These are phyloP conservation scores for Leccinellum luteum DNA, from an alignment of 768 basidiomycete genomes.

Conservation along the genomic window DNA sequence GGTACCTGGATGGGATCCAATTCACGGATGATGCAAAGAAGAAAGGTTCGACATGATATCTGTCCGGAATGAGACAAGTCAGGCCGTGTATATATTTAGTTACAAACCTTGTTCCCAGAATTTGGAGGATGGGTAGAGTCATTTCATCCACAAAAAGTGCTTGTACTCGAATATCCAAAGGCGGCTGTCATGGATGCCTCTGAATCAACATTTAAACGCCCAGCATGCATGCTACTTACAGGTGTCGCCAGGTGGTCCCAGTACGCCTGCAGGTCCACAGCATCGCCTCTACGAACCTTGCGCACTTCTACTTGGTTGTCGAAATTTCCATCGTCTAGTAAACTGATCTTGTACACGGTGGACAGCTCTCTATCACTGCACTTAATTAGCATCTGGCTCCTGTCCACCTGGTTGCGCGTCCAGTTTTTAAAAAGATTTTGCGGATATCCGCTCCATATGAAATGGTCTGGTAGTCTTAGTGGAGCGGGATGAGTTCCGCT, in stretches of 20 bases:
- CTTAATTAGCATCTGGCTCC: conserved; percentile 33
- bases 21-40: conserved; percentile 43
- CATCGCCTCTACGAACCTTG: conserved; percentile 14
- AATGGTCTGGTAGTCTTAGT: background rate
- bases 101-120: conserved; percentile 39
- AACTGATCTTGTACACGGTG: conserved; percentile 16
- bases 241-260: conserved; percentile 26
- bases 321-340: conserved; percentile 19
- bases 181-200: conserved; percentile 18
- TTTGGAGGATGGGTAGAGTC: conserved; percentile 34
- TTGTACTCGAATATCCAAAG: conserved; percentile 29
- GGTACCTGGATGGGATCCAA: conserved; percentile 42
- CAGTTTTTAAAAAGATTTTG: conserved; percentile 53
- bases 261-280: conserved; percentile 15
- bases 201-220: background rate
- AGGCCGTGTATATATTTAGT: too few species aligned
- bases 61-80: conserved; percentile 14
- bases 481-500: background rate
- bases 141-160: conserved; percentile 41
- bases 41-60: conserved; percentile 43
- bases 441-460: conserved; percentile 43
- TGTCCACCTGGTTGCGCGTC: conserved; percentile 42
- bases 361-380: conserved; percentile 17
- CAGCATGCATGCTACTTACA: conserved; percentile 19
- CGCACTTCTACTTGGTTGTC: conserved; percentile 11